Conservation (phyloP, 768 basidiomycete genomes). For the Austroboletus festivus region DNA sequence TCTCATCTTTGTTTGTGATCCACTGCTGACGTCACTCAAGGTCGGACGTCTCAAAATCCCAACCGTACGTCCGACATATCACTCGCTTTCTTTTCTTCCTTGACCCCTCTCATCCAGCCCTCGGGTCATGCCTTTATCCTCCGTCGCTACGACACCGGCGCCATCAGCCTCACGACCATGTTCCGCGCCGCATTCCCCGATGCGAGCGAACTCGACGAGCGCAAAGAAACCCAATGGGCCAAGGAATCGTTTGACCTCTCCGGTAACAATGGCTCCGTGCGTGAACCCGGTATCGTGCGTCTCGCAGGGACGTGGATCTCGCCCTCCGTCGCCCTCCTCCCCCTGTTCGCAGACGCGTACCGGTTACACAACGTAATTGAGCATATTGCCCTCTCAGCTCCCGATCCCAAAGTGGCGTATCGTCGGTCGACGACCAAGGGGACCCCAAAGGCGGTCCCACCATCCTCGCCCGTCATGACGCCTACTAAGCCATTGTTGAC, state of each 20-base stretch:
- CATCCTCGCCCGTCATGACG: slow-evolving; percentile 26
- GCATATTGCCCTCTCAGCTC: slow-evolving; percentile 64
- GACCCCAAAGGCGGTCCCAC: slow-evolving; percentile 27
- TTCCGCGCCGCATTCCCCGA: slow-evolving; percentile 91
- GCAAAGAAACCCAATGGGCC: slow-evolving; percentile 78
- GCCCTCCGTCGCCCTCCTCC: slow-evolving; percentile 55
- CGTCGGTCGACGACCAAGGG: slow-evolving; percentile 56
- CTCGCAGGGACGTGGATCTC: slow-evolving; percentile 90
- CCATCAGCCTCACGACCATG: slow-evolving; percentile 92
- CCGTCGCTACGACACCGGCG: slow-evolving; percentile 89
- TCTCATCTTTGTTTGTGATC: background rate
- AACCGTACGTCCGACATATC: slow-evolving; percentile 53
- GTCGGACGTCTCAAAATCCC: slow-evolving; percentile 89
- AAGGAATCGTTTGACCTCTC: slow-evolving; percentile 71
- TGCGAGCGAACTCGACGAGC: slow-evolving; percentile 74
- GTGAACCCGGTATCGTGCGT: slow-evolving; percentile 58
- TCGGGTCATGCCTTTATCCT: slow-evolving; percentile 90
- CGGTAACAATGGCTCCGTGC: slow-evolving; percentile 72
- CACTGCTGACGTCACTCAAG: slow-evolving; percentile 39
- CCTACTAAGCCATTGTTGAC: slow-evolving; percentile 28
- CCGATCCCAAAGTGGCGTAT: slow-evolving; percentile 77
- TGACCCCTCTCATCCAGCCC: slow-evolving; percentile 42
- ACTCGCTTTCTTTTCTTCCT: slow-evolving; percentile 10
- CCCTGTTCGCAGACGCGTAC: slow-evolving; percentile 62
- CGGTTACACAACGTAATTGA: slow-evolving; percentile 56